These are phyloP conservation scores for Nicotiana benthamiana DNA, from an alignment of 257 asterid genomes.

Conservation along the genomic window DNA sequence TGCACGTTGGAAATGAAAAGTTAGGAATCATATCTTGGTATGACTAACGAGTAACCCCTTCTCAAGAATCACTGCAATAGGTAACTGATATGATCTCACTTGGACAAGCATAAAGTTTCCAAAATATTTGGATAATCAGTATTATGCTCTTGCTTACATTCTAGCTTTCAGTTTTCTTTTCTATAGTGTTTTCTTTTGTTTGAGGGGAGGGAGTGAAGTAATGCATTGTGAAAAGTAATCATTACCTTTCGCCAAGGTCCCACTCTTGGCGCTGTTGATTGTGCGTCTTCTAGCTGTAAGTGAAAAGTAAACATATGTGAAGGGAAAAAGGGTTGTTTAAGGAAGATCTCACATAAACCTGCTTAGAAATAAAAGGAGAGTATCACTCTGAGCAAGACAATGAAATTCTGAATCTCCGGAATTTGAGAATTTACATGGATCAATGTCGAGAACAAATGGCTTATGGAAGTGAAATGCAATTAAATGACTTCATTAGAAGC, in stretches of 20 bases:
- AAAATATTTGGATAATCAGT: neutral
- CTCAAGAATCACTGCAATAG: neutral
- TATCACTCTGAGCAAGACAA: neutral
- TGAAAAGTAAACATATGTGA: neutral
- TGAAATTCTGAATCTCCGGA: neutral
- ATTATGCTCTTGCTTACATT: neutral
- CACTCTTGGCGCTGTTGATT: conserved; percentile 59
- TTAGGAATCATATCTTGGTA: neutral
- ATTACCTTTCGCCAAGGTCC: conserved; percentile 99
- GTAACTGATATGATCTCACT: neutral
- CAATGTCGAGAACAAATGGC: neutral
- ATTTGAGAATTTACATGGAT: neutral
- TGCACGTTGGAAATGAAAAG: conserved; percentile 19
- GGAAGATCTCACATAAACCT: neutral
- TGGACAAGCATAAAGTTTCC: neutral
- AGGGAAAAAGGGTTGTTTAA: neutral
- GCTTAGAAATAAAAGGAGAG: neutral
- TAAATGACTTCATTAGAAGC: neutral
- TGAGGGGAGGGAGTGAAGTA: neutral
- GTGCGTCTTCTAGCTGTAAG: conserved; percentile 59
- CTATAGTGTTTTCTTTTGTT: neutral
- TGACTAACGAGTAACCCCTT: neutral
- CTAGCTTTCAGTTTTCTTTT: neutral
- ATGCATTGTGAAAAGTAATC: neutral
- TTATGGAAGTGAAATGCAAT: neutral